phyloP scores from a whole-genome alignment of 1,139 yeast genomes.

The Candida sp. region DNA sequence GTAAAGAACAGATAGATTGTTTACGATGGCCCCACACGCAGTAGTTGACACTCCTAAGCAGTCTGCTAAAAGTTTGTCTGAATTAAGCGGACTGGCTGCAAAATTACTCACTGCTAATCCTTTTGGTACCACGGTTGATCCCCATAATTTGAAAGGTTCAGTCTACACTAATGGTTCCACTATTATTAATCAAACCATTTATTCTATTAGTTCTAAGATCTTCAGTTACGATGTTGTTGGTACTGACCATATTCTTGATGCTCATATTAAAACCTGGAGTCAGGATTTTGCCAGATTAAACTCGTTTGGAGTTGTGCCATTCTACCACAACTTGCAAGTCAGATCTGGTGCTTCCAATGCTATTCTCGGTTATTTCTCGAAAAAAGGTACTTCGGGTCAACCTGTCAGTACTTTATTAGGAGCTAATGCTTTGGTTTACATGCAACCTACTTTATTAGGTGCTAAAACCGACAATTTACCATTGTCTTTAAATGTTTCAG shows the following conservation, averaged over 20 bases:
- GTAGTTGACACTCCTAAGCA: constrained; percentile 1
- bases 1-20: background rate
- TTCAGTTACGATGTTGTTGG: constrained; percentile 72
- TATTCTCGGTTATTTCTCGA: constrained; percentile 65
- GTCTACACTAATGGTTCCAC: constrained; percentile 61
- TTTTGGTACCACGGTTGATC: constrained; percentile 60
- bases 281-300: constrained; percentile 48
- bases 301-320: constrained; percentile 55
- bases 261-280: constrained; percentile 61
- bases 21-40: constrained; percentile 8
- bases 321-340: constrained; percentile 60
- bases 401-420: constrained; percentile 60
- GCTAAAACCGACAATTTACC: constrained; percentile 46
- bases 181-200: constrained; percentile 63
- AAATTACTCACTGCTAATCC: constrained; percentile 31
- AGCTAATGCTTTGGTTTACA: constrained; percentile 62
- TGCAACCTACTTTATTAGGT: constrained; percentile 51
- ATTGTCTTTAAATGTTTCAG: constrained; percentile 69
- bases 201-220: constrained; percentile 58
- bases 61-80: constrained; percentile 5
- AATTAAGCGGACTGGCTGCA: constrained; percentile 3
- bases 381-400: constrained; percentile 36
- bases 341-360: constrained; percentile 85
- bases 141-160: constrained; percentile 46
- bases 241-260: constrained; percentile 57